Evolutionary conservation across 164 flowering plant genomes (phyloP).

Genomic region (Sextonia rubra): DNA sequence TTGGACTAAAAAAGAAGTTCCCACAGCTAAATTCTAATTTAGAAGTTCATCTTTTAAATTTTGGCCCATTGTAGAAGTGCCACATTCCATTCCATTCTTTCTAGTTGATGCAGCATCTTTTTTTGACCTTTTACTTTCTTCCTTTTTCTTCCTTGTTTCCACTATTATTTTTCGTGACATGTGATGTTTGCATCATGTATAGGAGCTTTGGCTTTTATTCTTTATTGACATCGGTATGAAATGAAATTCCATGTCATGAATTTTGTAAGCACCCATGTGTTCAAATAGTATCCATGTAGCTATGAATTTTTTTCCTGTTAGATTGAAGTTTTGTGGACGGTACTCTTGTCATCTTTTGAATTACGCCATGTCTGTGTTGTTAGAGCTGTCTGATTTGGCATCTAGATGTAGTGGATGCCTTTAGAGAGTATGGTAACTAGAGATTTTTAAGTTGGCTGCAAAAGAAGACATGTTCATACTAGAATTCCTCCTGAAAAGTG

Average conservation of each 20-base stretch:
- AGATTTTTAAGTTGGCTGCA: background rate
- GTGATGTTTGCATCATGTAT: background rate
- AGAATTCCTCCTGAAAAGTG: background rate
- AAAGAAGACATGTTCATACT: background rate
- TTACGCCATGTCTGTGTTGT: background rate
- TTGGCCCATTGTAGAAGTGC: slow-evolving; percentile 3
- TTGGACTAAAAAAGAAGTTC: background rate
- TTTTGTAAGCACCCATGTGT: no score
- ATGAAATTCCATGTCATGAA: no score
- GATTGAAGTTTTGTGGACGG: background rate
- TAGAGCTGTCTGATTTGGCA: background rate
- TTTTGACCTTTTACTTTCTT: background rate
- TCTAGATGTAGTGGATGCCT: background rate
- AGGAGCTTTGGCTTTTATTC: background rate
- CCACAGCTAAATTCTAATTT: background rate
- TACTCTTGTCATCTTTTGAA: background rate
- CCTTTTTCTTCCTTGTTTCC: background rate
- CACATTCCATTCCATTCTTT: slow-evolving; percentile 10
- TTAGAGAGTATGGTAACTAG: background rate
- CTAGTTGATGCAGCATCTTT: background rate
- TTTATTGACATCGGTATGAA: background rate
- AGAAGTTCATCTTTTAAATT: background rate
- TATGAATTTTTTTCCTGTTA: background rate
- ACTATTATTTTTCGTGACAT: background rate
- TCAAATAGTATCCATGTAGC: background rate